Conservation (phyloP, 2,329 filamentous ascomycete species). For the Lecanoromycetidae sp. region DNA sequence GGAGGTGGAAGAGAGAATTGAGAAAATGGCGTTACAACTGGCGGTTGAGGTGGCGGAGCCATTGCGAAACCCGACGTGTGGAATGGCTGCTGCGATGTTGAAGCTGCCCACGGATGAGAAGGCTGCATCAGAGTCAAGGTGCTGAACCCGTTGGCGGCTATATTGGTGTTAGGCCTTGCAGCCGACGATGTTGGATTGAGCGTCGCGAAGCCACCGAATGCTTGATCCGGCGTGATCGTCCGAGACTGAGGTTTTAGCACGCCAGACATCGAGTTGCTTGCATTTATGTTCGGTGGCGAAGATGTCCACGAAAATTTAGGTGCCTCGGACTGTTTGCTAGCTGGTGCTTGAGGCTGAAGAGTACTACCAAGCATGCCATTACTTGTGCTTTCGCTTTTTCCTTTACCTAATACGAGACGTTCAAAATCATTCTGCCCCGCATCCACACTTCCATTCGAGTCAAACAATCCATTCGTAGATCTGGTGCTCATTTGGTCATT, state of each 20-base stretch:
- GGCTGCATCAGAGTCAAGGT: constrained; percentile 6
- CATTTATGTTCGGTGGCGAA: constrained; percentile 18
- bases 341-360: constrained; percentile 21
- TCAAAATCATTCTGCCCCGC: constrained; percentile 70
- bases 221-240: constrained; percentile 42
- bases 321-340: constrained; percentile 21
- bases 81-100: not conserved
- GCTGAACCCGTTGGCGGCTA: constrained; percentile 10
- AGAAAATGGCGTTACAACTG: constrained; percentile 20
- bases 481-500: constrained; percentile 22
- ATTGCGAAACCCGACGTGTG: constrained; percentile 8
- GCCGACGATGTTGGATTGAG: constrained; percentile 30
- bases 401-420: constrained; percentile 69
- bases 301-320: constrained; percentile 36
- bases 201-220: constrained; percentile 36
- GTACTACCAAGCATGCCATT: constrained; percentile 24
- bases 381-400: constrained; percentile 24
- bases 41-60: constrained; percentile 14
- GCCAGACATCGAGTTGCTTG: constrained; percentile 20
- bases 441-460: constrained; percentile 40
- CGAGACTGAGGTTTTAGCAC: constrained; percentile 20
- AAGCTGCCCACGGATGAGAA: no score
- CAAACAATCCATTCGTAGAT: constrained; percentile 19
- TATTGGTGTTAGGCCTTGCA: constrained; percentile 27
- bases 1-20: constrained; percentile 29